phyloP scores from a whole-genome alignment of 2,329 filamentous ascomycete genomes.

The Cladosporium oxysporum region DNA sequence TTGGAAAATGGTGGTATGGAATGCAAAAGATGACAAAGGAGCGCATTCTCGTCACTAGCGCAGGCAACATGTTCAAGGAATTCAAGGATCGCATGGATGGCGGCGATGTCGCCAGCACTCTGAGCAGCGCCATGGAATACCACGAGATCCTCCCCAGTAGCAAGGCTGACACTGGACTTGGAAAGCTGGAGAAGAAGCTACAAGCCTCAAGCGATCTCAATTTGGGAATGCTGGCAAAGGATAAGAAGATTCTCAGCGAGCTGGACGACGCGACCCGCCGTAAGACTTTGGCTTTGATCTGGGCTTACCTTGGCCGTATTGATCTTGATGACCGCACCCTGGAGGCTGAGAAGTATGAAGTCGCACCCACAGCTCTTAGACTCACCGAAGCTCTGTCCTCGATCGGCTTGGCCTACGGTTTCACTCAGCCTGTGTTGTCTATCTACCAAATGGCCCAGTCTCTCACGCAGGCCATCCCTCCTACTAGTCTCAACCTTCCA shows the following conservation, averaged over 20 bases:
- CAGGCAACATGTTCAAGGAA: conserved; percentile 90
- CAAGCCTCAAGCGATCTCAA: conserved; percentile 55
- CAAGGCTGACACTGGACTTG: conserved; percentile 76
- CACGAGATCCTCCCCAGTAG: conserved; percentile 73
- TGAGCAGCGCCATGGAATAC: conserved; percentile 87
- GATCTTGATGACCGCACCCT: conserved; percentile 77
- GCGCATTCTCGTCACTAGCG: conserved; percentile 86
- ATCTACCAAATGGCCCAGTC: conserved; percentile 82
- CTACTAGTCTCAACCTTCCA: conserved; percentile 60
- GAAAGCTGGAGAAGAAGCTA: conserved; percentile 80
- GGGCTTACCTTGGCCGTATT: conserved; percentile 90
- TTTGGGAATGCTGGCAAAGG: conserved; percentile 67
- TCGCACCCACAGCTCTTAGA: conserved; percentile 80
- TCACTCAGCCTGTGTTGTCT: conserved; percentile 76
- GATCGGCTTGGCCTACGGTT: conserved; percentile 84
- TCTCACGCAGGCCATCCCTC: conserved; percentile 86
- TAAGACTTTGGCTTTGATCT: conserved; percentile 85
- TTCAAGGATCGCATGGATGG: conserved; percentile 84
- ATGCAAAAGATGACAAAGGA: conserved; percentile 92
- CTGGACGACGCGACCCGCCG: conserved; percentile 77
- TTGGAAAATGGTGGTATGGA: conserved; percentile 99
- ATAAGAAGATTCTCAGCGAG: conserved; percentile 74
- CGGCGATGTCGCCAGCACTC: conserved; percentile 73
- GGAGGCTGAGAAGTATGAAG: conserved; percentile 83
- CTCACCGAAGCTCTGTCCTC: conserved; percentile 85